A percentile compares a stretch with the other conserved stretches of the same genome.
Evolutionary conservation across 345 rosid genomes (phyloP).

Genomic region (Populus pruinosa): DNA sequence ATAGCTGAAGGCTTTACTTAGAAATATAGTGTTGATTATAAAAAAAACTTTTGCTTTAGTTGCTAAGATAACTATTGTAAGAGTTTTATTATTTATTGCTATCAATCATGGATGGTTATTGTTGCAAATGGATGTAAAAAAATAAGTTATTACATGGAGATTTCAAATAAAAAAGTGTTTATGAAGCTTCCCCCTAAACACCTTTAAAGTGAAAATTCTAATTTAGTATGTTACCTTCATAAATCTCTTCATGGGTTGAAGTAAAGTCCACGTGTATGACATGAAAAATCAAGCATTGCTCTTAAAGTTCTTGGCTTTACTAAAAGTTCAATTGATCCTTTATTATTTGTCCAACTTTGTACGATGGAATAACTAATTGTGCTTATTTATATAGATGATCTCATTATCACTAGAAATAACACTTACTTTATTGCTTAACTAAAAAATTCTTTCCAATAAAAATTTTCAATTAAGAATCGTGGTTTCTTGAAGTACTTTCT

Average conservation of each 20-base stretch:
- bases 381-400: background rate
- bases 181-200: background rate
- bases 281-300: background rate
- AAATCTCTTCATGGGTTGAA: background rate
- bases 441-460: background rate
- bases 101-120: background rate
- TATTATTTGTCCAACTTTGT: background rate
- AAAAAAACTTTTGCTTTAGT: fast-evolving
- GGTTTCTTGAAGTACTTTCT: background rate
- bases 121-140: background rate
- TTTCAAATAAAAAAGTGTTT: background rate
- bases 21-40: background rate
- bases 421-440: fast-evolving
- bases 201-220: background rate
- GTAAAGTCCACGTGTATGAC: background rate
- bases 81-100: too few relatives aligned
- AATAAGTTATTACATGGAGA: background rate
- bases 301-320: background rate
- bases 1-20: background rate
- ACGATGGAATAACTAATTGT: background rate
- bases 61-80: background rate
- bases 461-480: too few relatives aligned
- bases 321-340: background rate
- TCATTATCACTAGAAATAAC: background rate
- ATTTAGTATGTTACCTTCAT: background rate